phyloP scores from a whole-genome alignment of 495 filamentous ascomycete species.

The Jackrogersella minutella region DNA sequence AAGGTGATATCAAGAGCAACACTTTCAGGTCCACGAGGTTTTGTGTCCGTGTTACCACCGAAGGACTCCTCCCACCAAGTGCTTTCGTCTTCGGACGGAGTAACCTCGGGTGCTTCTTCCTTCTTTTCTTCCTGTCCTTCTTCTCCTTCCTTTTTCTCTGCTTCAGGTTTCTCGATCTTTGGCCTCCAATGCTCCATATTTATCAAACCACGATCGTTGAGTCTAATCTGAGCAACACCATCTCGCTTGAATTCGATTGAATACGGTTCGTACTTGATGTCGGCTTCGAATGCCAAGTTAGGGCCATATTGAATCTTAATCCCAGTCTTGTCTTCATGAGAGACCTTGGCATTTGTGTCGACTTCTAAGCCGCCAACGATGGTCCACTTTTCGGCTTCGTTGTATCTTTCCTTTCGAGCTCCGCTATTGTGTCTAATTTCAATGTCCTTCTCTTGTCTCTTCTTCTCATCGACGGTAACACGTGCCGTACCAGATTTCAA shows the following conservation, averaged over 20 bases:
- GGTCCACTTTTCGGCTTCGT: constrained; percentile 87
- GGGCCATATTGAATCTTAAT: constrained; percentile 86
- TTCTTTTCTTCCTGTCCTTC: constrained; percentile 53
- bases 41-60: constrained; percentile 91
- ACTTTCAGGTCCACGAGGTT: constrained; percentile 88
- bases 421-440: constrained; percentile 84
- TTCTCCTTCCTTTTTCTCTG: constrained; percentile 62
- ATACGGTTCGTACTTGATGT: constrained; percentile 85
- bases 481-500: constrained; percentile 86
- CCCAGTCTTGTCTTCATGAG: constrained; percentile 63
- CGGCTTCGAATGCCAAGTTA: constrained; percentile 74
- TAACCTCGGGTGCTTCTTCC: constrained; percentile 48
- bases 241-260: constrained; percentile 84
- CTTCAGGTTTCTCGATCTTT: constrained; percentile 74
- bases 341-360: constrained; percentile 71
- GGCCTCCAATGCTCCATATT: constrained; percentile 96
- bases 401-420: constrained; percentile 90
- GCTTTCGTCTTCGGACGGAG: constrained; percentile 70
- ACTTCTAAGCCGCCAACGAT: constrained; percentile 79
- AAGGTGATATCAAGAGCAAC: constrained; percentile 91
- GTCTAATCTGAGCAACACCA: constrained; percentile 79
- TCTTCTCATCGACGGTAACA: constrained; percentile 89
- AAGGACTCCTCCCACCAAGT: constrained; percentile 99
- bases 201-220: constrained; percentile 86
- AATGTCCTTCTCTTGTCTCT: constrained; percentile 86